Percentiles rank a stretch among this genome's conserved stretches.
These are phyloP conservation scores for Pseudopyricularia javanii DNA, from an alignment of 2,329 filamentous ascomycete species.

Conservation along the genomic window DNA sequence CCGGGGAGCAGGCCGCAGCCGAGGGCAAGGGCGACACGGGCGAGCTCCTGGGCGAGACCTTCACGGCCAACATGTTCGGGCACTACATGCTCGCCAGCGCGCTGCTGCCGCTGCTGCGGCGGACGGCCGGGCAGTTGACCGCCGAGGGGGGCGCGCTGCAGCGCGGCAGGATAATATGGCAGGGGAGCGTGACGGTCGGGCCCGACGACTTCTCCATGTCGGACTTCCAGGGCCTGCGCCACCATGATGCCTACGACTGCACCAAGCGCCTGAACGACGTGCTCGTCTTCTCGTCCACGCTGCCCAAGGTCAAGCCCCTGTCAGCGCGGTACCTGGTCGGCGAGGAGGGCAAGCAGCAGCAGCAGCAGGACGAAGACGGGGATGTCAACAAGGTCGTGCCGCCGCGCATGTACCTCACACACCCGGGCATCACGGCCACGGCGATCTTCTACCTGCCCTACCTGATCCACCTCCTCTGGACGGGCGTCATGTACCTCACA, in stretches of 20 bases:
- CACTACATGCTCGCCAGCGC: constrained; percentile 84
- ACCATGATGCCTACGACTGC: constrained; percentile 62
- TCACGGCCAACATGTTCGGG: constrained; percentile 87
- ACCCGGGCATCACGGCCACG: constrained; percentile 80
- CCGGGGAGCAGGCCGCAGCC: constrained; percentile 29
- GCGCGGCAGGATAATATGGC: constrained; percentile 69
- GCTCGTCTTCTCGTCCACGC: constrained; percentile 58
- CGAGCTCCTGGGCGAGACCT: constrained; percentile 65
- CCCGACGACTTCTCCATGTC: constrained; percentile 47
- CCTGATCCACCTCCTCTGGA: constrained; percentile 52
- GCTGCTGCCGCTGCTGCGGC: constrained; percentile 60
- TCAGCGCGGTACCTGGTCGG: constrained; percentile 42
- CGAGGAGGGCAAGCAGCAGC: constrained; percentile 7
- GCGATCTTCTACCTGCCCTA: constrained; percentile 64
- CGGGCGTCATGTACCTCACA: constrained; percentile 58
- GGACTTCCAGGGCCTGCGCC: constrained; percentile 47
- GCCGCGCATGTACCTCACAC: constrained; percentile 64
- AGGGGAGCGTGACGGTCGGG: constrained; percentile 67
- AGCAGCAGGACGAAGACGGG: constrained; percentile 6
- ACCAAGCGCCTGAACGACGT: constrained; percentile 81
- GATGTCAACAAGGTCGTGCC: constrained; percentile 13
- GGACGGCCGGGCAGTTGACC: constrained; percentile 18
- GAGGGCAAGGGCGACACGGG: constrained; percentile 21
- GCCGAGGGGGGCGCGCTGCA: constrained; percentile 15
- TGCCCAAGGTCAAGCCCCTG: constrained; percentile 49